Base-by-base conservation (phyloP, 2,329 filamentous ascomycete species). In the Meredithiella fracta region DNA sequence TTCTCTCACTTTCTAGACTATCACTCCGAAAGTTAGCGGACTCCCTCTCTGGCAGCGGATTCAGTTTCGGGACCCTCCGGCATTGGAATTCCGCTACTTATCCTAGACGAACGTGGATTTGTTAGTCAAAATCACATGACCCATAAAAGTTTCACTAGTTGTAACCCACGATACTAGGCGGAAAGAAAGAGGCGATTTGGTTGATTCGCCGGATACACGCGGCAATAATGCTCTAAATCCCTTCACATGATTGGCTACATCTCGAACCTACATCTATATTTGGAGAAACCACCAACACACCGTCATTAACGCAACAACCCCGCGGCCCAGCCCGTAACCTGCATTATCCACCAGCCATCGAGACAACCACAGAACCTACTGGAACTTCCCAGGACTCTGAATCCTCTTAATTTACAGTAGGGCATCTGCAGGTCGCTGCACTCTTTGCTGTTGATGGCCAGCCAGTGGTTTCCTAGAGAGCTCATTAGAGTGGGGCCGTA, bases 401-500 rank as follows among this genome's bases (percentile, higher is more conserved):
- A 4, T 42, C 14, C 38, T 5, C 6, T 20, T 6, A n/a, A n/a
- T 20, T n/a, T 42, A 7, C 38, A 42, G 38, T 15, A 42, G n/a
- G 5, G 11, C 11, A 15, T n/a, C 17, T 42, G 38, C 38, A 42
- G 7, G 34, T 37, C 29, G 29, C 29, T 34, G 34, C 34, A 15
- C 15, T 15, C 34, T 38, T 31, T 17, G 9, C 29, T 51, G 8
- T 37, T n/a, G n/a, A n/a, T n/a, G n/a, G n/a, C 29, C 29, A 37
- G 14, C 15, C 1, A 3, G 3, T 52, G 3, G 8, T 53, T 40
- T 53, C 20, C 17, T 42, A 40, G 31, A n/a, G 25, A 8, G 22
- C 17, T 15, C 23, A 15, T 11, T 40, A 17, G 31, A 23, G 53
- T 54, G 53, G 59, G 56, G 51, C 55, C 55, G 31, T 61, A 44